These are phyloP conservation scores for Thalassiosira delicatula DNA, from an alignment of 352 stramenopile species.

Conservation along the genomic window DNA sequence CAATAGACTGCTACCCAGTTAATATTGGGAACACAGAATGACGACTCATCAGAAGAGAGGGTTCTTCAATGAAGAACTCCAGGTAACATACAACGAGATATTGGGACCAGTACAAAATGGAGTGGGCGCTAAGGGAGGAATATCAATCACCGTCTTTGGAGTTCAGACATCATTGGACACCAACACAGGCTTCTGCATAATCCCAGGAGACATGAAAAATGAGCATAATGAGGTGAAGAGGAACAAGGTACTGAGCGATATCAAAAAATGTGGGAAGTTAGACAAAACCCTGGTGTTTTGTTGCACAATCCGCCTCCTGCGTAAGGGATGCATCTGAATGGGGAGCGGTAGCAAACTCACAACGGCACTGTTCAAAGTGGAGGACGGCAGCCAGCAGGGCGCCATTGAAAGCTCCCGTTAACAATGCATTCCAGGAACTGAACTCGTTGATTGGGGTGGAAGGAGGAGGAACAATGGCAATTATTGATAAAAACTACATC, in stretches of 20 bases:
- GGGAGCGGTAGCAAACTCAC: slow-evolving; percentile 10
- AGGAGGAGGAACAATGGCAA: slow-evolving; percentile 24
- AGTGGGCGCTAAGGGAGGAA: slow-evolving; percentile 26
- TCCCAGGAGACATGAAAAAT: too few relatives aligned
- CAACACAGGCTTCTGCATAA: too few relatives aligned
- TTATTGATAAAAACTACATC: slow-evolving; percentile 39
- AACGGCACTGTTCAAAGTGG: background rate
- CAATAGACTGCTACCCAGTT: background rate
- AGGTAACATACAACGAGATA: slow-evolving; percentile 6
- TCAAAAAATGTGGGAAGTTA: too few relatives aligned
- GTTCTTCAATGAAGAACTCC: background rate
- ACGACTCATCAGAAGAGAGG: too few relatives aligned
- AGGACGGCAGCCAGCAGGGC: background rate
- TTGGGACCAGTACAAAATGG: slow-evolving; percentile 19
- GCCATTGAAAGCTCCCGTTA: background rate
- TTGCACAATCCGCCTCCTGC: too few relatives aligned
- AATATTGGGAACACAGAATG: background rate
- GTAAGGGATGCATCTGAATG: slow-evolving; percentile 25
- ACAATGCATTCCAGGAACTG: slow-evolving; percentile 5
- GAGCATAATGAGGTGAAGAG: too few relatives aligned
- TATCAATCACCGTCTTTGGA: slow-evolving; percentile 28
- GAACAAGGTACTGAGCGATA: too few relatives aligned
- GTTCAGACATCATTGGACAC: too few relatives aligned
- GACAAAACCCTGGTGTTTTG: too few relatives aligned
- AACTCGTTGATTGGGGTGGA: background rate